These are phyloP conservation scores for Leccinum variicolor DNA, from an alignment of 768 basidiomycete species.

Conservation along the genomic window DNA sequence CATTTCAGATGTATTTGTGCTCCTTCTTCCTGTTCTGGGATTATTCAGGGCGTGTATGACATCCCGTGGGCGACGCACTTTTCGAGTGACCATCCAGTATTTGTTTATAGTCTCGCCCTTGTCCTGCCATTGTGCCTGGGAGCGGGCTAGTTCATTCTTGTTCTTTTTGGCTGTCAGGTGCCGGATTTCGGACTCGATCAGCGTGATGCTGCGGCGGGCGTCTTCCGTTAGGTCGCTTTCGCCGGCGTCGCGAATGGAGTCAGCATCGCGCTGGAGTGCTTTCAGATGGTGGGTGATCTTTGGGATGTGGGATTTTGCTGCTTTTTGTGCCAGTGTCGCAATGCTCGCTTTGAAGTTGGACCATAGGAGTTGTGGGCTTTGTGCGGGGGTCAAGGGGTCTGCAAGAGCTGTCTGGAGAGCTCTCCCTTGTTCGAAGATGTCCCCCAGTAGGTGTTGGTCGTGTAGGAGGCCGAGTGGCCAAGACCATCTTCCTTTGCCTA, in stretches of 20 bases:
- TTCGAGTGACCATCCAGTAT: constrained; percentile 16
- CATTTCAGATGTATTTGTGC: constrained; percentile 26
- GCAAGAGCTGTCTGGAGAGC: not conserved
- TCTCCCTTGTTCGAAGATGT: not conserved
- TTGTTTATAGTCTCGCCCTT: constrained; percentile 8
- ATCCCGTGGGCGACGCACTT: constrained; percentile 10
- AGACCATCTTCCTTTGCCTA: not conserved
- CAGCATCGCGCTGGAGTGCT: too few relatives aligned
- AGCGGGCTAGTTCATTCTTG: not conserved
- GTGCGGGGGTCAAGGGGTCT: not conserved
- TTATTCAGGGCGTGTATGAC: constrained; percentile 13
- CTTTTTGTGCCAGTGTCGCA: fast-evolving
- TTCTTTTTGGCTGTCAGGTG: not conserved
- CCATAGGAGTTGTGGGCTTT: not conserved
- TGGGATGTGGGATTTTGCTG: not conserved
- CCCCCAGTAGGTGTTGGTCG: fast-evolving
- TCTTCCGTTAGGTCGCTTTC: not conserved
- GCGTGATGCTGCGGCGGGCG: not conserved
- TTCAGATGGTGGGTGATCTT: not conserved
- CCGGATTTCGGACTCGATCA: not conserved
- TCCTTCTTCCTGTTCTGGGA: not conserved
- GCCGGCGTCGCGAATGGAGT: too few relatives aligned
- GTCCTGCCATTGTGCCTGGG: not conserved
- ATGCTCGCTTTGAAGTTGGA: not conserved
- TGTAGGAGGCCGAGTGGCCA: not conserved